Percentiles rank a stretch among this genome's conserved stretches.
Evolutionary conservation across 768 basidiomycete genomes (phyloP).

Genomic region (Lepiota subincarnata): DNA sequence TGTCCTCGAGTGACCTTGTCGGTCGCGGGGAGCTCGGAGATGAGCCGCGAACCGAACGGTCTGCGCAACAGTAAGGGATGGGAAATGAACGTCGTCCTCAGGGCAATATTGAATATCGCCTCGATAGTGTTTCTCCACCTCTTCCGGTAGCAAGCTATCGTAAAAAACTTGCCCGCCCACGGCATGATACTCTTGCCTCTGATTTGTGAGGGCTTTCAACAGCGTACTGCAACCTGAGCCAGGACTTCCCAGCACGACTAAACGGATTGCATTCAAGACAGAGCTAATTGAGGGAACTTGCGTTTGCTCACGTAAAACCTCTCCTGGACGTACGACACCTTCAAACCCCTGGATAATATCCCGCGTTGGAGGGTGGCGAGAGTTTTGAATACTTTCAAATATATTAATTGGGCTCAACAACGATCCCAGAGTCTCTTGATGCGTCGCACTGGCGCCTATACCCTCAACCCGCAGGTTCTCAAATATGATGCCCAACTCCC

Average conservation of each 20-base stretch:
- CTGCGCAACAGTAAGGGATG: constrained; percentile 76
- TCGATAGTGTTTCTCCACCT: constrained; percentile 60
- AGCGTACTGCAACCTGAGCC: constrained; percentile 84
- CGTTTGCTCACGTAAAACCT: constrained; percentile 66
- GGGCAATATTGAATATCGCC: constrained; percentile 82
- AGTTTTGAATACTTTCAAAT: constrained; percentile 38
- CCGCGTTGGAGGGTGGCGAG: constrained; percentile 59
- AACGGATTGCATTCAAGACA: background rate
- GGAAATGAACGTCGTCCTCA: constrained; percentile 85
- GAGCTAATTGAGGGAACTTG: constrained; percentile 28
- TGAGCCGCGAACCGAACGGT: constrained; percentile 68
- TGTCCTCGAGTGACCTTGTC: constrained; percentile 40
- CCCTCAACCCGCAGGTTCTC: constrained; percentile 56
- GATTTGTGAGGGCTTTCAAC: constrained; percentile 77
- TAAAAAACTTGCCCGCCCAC: constrained; percentile 73
- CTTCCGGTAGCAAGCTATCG: constrained; percentile 65
- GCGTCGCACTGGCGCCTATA: constrained; percentile 47
- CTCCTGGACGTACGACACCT: constrained; percentile 62
- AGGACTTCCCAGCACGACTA: constrained; percentile 82
- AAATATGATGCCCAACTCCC: constrained; percentile 61
- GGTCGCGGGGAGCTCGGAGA: constrained; percentile 60
- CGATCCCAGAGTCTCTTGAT: constrained; percentile 59
- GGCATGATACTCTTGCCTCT: constrained; percentile 60
- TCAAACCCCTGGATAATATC: constrained; percentile 63
- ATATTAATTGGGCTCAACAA: constrained; percentile 48